Evolutionary conservation across 768 basidiomycete species (phyloP), one percentile per base, ranked within the genome.

Genomic region (Hydnomerulius pinastri): DNA sequence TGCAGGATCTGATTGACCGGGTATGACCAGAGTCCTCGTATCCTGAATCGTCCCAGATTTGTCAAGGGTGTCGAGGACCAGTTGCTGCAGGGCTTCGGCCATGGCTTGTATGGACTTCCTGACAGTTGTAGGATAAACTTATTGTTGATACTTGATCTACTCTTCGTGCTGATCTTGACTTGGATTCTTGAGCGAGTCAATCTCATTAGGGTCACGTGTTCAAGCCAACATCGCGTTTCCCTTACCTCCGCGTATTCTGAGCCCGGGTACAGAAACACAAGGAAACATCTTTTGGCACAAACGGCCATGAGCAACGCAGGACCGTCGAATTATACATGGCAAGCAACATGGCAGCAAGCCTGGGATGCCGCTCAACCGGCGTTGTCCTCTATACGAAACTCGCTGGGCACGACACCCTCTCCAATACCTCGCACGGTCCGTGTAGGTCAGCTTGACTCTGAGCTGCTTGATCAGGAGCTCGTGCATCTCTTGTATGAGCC

Each of bases 401-500:
- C 72, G 11, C 57, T 84, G 20, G 59, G 58, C 18, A 52, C 68
- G 5, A 56, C 62, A 8, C 45, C 64, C 13, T 46, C 63, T n/a
- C 67, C 73, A 21, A 47, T 54, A 40, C 64, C 76, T 23, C 77
- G 86, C n/a, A 71, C 86, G 25, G 73, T 83, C 21, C 88, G 94
- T 37, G 92, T 98, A 41, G 88, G 90, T 7, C 91, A 96, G 68
- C 82, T 98, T 46, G 96, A 98, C 67, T 84, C 95, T 3, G 87
- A 92, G 59, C 77, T 95, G 20, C 78, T 98, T 41, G 96, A 98
- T 71, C 82, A 86, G 57, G 93, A 97, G 55, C 80, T 98, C 15
- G 82, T 88, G 27, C 79, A 84, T 24, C 71, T 97, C 52, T 77
- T 98, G 27, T 83, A 82, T 60, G 90, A 90, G 46, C 94, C 93